Conservation (phyloP, 2,329 filamentous ascomycete species). For the Colletotrichum sidae region DNA sequence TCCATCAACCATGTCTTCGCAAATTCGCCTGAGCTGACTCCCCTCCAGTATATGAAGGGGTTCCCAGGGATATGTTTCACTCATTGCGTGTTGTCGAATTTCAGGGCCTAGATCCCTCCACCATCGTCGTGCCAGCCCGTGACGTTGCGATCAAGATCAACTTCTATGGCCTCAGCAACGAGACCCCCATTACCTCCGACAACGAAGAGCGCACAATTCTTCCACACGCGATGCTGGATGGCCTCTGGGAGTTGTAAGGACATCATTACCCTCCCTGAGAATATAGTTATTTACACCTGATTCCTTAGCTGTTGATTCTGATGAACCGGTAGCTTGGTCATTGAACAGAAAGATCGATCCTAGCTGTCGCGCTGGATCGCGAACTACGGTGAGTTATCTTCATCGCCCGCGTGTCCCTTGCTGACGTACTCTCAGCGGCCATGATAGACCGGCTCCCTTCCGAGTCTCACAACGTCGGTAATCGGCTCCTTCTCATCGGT, state of each 20-base stretch:
- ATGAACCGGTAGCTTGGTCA: neutral
- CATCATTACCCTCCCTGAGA: neutral
- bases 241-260: conserved; percentile 30
- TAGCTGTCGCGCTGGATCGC: neutral
- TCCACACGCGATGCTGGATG: conserved; percentile 13
- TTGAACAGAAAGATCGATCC: neutral
- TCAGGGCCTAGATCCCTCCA: conserved; percentile 30
- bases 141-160: conserved; percentile 34
- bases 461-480: neutral
- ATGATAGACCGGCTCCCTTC: neutral
- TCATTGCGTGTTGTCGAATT: conserved; percentile 32
- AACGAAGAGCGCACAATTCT: conserved; percentile 5
- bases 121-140: conserved; percentile 5
- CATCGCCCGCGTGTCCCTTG: neutral
- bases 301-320: conserved; percentile 18
- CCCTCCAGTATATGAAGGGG: conserved; percentile 9
- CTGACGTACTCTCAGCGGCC: neutral
- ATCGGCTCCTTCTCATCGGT: neutral
- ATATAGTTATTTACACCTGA: neutral
- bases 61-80: conserved; percentile 28
- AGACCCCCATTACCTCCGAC: conserved; percentile 3
- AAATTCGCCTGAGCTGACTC: neutral
- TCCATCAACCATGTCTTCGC: neutral
- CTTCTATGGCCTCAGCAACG: conserved; percentile 17
- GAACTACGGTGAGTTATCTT: neutral